Percentiles rank a stretch among this genome's conserved stretches.
Conservation (phyloP, 768 basidiomycete genomes). For the Lactarius trivialis region DNA sequence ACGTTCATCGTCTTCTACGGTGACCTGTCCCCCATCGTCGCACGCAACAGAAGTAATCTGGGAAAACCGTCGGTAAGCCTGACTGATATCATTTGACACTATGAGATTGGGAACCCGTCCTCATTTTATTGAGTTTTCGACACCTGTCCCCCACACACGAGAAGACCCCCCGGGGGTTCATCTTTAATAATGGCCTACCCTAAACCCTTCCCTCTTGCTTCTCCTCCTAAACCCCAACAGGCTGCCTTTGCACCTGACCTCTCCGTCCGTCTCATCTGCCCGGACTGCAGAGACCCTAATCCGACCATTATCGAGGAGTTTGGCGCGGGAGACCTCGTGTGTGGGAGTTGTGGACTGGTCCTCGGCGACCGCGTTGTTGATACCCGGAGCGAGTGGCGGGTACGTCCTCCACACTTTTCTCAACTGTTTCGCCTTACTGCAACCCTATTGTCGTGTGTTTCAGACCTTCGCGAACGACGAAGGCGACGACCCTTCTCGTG, state of each 20-base stretch:
- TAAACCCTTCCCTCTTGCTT: conserved; percentile 72
- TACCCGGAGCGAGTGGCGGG: conserved; percentile 96
- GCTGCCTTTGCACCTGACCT: conserved; percentile 74
- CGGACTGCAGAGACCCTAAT: conserved; percentile 89
- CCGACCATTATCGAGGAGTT: conserved; percentile 97
- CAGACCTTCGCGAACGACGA: conserved; percentile 99
- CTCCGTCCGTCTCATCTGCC: conserved; percentile 86
- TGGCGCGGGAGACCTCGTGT: conserved; percentile 94
- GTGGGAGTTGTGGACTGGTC: conserved; percentile 88
- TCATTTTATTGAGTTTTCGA: neutral
- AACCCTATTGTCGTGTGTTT: conserved; percentile 23
- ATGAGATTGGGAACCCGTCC: neutral
- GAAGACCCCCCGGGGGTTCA: neutral
- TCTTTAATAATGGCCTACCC: conserved; percentile 21
- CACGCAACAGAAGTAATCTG: neutral
- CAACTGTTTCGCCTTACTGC: conserved; percentile 19
- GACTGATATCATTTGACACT: neutral
- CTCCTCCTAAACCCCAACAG: conserved; percentile 47
- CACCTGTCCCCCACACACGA: conserved; percentile 3
- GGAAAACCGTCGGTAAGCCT: neutral
- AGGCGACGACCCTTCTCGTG: conserved; percentile 99
- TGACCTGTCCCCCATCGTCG: neutral
- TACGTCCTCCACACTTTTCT: conserved; percentile 39
- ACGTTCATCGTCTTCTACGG: neutral
- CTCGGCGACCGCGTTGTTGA: conserved; percentile 95